A percentile compares a stretch with the other conserved stretches of the same genome.
Evolutionary conservation across 2,329 filamentous ascomycete genomes (phyloP).

Genomic region (Hortaea sp.): DNA sequence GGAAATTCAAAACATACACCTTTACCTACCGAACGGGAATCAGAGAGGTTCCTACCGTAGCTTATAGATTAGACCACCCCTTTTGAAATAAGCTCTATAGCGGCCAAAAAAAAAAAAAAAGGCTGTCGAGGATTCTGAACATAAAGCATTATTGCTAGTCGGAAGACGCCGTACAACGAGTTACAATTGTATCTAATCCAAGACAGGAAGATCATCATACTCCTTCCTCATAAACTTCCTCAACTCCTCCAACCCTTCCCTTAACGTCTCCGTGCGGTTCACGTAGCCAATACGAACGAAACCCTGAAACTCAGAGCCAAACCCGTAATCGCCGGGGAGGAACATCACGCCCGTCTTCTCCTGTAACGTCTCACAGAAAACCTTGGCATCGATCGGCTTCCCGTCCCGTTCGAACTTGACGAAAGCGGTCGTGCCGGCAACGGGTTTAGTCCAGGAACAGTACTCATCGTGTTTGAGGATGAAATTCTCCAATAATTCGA

Average conservation of each 20-base stretch:
- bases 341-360: constrained; percentile 63
- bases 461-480: constrained; percentile 53
- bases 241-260: constrained; percentile 51
- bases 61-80: too few relatives aligned
- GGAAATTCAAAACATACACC: too few relatives aligned
- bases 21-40: too few relatives aligned
- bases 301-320: constrained; percentile 64
- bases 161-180: too few relatives aligned
- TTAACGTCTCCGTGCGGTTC: constrained; percentile 58
- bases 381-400: constrained; percentile 58
- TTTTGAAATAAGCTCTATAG: too few relatives aligned
- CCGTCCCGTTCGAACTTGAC: constrained; percentile 56
- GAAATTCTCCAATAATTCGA: constrained; percentile 56
- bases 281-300: constrained; percentile 72
- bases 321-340: constrained; percentile 62
- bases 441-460: constrained; percentile 63
- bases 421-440: constrained; percentile 71
- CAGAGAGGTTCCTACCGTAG: too few relatives aligned
- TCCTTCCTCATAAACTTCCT: constrained; percentile 46
- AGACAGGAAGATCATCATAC: constrained; percentile 38
- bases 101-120: too few relatives aligned
- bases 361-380: constrained; percentile 59
- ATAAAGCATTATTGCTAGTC: too few relatives aligned
- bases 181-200: too few relatives aligned
- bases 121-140: too few relatives aligned